Percentiles rank a stretch among this genome's conserved stretches.
These are phyloP conservation scores for Posidonia oceanica DNA, from an alignment of 116 monocot genomes.

Conservation along the genomic window DNA sequence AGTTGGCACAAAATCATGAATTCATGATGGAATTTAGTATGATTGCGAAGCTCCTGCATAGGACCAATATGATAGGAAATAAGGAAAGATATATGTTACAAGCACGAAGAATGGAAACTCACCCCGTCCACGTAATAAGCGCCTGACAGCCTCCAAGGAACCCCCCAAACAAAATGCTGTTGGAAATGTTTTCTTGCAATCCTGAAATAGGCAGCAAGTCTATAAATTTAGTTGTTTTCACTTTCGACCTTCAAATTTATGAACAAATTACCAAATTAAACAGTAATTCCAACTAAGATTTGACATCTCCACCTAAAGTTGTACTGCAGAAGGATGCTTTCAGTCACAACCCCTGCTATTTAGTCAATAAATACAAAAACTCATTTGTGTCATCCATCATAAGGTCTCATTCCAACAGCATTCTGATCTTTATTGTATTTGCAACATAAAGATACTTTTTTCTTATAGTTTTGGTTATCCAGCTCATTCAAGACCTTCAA, in stretches of 20 bases:
- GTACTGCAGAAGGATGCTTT: not conserved
- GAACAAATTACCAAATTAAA: not conserved
- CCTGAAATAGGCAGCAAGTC: constrained; percentile 28
- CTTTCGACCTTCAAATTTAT: not conserved
- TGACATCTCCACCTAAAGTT: not conserved
- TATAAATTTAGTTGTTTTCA: not conserved
- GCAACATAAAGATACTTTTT: too few relatives aligned
- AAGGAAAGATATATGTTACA: too few relatives aligned
- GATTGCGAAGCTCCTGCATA: too few relatives aligned
- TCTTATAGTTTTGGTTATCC: too few relatives aligned
- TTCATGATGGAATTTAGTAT: too few relatives aligned
- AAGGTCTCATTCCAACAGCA: too few relatives aligned
- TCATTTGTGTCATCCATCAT: not conserved
- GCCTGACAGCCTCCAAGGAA: constrained; percentile 65
- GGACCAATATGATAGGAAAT: too few relatives aligned
- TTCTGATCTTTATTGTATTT: too few relatives aligned
- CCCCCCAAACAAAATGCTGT: constrained; percentile 86
- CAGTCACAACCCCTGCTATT: not conserved
- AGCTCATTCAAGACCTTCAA: too few relatives aligned
- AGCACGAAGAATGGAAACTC: constrained; percentile 10
- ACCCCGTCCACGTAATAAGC: constrained; percentile 76
- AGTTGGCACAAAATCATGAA: too few relatives aligned
- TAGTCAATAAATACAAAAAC: not conserved
- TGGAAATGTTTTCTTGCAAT: constrained; percentile 86
- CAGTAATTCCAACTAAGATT: not conserved